Evolutionary conservation across 257 asterid genomes (phyloP), one percentile per base, ranked within the genome.

Genomic region (Gentiana straminea): DNA sequence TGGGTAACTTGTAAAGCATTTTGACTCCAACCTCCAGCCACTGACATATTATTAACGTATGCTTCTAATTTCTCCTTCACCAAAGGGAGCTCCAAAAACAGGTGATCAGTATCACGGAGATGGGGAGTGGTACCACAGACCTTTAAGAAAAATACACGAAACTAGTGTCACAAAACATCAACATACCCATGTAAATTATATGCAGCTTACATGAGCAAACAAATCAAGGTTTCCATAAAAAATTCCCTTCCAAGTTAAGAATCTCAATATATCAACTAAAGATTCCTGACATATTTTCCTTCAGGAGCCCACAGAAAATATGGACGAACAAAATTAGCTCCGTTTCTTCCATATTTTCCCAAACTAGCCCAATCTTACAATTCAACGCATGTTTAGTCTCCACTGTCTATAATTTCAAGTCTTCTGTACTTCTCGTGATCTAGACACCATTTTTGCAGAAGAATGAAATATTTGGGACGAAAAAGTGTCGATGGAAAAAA

Each of bases 11-110:
- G 90, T 63, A 90, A 74, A 52, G 97, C 97, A 76, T 90, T 90
- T 80, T 84, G 94, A 79, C 96, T 90, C 97, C 97, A 89, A 12
- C 88, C 88, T 63, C 95, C 97, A 60, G 79, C 78, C 68, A 84
- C 84, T 39, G 95, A 86, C 90, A 63, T 80, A 58, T 60, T 44
- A 71, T 49, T 67, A 48, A 86, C 77, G 63, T 90, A 90, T 46
- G 75, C 81, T 72, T 77, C 84, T 73, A 86, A 68, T 67, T 63
- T 84, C 67, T 75, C 94, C 77, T 79, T 77, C 73, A 90, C 81
- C 70, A 70, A 62, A 69, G 97, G 97, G 64, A 90, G 96, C 80
- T 90, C 94, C 60, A 90, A 89, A 76, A 86, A 90, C 71, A 90
- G 73, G 73, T 90, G 96, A 59, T 84, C 63, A 37, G 97, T 86